Conservation (phyloP, 2,329 filamentous ascomycete species). For the Phaeosphaeriaceae sp. region DNA sequence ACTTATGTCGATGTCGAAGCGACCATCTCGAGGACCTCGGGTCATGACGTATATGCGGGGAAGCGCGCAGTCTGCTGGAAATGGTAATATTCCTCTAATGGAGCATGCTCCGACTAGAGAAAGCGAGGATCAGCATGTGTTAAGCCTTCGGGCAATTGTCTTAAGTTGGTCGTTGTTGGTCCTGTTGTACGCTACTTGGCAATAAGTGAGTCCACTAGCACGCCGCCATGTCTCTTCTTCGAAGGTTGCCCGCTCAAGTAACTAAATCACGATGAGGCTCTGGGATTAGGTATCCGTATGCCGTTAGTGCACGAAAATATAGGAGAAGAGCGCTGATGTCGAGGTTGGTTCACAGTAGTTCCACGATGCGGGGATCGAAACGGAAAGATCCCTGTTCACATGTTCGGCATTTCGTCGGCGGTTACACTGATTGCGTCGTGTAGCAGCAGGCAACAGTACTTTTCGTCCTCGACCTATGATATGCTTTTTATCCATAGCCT, state of each 20-base stretch:
- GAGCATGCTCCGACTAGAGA: too few species aligned
- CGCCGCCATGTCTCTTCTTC: neutral
- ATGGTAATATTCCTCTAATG: too few species aligned
- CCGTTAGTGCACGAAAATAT: too few species aligned
- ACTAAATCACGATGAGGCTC: too few species aligned
- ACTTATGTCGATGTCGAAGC: neutral
- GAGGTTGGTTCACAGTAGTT: neutral
- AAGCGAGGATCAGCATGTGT: neutral
- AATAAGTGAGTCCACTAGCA: neutral
- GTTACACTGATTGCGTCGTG: neutral
- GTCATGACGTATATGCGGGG: constrained; percentile 26
- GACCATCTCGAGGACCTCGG: constrained; percentile 13
- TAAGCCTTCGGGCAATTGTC: neutral
- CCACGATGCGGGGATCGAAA: neutral
- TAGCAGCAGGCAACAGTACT: neutral
- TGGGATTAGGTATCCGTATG: too few species aligned
- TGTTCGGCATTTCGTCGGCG: neutral
- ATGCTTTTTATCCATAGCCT: neutral
- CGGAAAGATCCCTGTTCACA: neutral
- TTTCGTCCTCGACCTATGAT: neutral
- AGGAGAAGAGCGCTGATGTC: neutral
- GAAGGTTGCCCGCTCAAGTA: too few species aligned
- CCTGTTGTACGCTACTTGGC: neutral
- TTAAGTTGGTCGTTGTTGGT: neutral
- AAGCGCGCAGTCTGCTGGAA: constrained; percentile 2